A percentile compares a stretch with the other conserved stretches of the same genome.
These are phyloP conservation scores for Pestalotiopsis sp. DNA, from an alignment of 2,329 filamentous ascomycete genomes.

Conservation along the genomic window DNA sequence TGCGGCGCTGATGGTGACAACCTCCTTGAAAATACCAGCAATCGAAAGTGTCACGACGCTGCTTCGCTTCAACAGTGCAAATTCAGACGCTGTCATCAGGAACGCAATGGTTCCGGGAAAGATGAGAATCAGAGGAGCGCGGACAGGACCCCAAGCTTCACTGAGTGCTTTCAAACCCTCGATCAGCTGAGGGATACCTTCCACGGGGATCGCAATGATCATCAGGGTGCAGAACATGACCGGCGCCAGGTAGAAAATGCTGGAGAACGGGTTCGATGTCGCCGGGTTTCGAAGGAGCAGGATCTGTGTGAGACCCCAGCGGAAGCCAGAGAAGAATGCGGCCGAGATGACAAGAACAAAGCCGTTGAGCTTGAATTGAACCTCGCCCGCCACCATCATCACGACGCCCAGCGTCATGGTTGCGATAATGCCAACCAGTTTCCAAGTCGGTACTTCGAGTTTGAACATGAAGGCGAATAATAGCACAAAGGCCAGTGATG, in stretches of 20 bases:
- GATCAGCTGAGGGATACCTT: constrained; percentile 72
- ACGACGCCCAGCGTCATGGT: constrained; percentile 92
- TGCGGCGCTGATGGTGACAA: constrained; percentile 90
- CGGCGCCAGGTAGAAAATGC: constrained; percentile 95
- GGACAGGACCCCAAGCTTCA: constrained; percentile 66
- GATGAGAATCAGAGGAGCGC: constrained; percentile 74
- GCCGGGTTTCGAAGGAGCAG: constrained; percentile 91
- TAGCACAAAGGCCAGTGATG: constrained; percentile 90
- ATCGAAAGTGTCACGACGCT: constrained; percentile 96
- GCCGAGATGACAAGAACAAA: constrained; percentile 93
- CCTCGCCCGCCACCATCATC: constrained; percentile 98
- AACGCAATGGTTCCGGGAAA: constrained; percentile 93
- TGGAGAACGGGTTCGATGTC: constrained; percentile 94
- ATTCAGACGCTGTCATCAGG: constrained; percentile 95
- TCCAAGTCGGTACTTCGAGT: constrained; percentile 84
- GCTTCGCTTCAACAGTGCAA: constrained; percentile 90
- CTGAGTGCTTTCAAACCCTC: constrained; percentile 67
- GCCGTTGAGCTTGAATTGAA: constrained; percentile 82
- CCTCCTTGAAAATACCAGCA: constrained; percentile 98
- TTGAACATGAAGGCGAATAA: constrained; percentile 94
- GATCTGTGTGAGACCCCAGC: constrained; percentile 98
- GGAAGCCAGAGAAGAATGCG: constrained; percentile 93
- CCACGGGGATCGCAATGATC: constrained; percentile 80
- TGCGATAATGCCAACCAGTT: constrained; percentile 82
- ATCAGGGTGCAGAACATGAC: constrained; percentile 91